Percentiles rank a stretch among this genome's conserved stretches.
Conservation (phyloP, 495 filamentous ascomycete species). For the Astrocystis sublimbata region DNA sequence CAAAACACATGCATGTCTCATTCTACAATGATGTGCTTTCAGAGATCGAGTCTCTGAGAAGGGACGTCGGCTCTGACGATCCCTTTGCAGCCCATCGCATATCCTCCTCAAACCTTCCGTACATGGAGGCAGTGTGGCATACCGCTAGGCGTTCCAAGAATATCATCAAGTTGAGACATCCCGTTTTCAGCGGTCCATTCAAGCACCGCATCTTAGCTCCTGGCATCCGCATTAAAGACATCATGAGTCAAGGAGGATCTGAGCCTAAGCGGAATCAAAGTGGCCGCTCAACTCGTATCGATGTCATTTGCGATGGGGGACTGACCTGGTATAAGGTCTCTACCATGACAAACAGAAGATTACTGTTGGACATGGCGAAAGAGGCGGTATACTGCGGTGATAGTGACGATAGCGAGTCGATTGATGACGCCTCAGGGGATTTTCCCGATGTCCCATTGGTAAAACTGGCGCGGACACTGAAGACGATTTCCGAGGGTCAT, state of each 20-base stretch:
- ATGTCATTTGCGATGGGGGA: constrained; percentile 32
- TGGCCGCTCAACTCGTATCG: constrained; percentile 25
- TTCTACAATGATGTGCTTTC: constrained; percentile 25
- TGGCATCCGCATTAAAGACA: constrained; percentile 26
- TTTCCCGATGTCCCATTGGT: constrained; percentile 29
- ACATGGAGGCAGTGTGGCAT: constrained; percentile 31
- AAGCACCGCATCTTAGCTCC: constrained; percentile 30
- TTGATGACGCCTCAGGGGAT: background rate
- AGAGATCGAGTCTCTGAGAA: constrained; percentile 26
- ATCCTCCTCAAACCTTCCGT: constrained; percentile 28
- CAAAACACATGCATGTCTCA: constrained; percentile 26
- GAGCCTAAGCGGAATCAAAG: constrained; percentile 25
- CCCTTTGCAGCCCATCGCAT: constrained; percentile 23
- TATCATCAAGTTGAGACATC: constrained; percentile 30
- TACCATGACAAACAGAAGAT: constrained; percentile 31
- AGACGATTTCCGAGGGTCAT: constrained; percentile 28
- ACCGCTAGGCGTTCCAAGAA: constrained; percentile 29
- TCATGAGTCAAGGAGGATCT: constrained; percentile 32
- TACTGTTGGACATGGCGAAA: constrained; percentile 34
- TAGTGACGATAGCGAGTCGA: constrained; percentile 25
- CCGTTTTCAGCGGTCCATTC: constrained; percentile 30
- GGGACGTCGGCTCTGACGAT: constrained; percentile 19
- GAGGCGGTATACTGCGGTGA: constrained; percentile 33
- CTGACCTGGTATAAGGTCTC: constrained; percentile 35
- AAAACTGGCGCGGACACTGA: constrained; percentile 29